Conservation (phyloP, 2,329 filamentous ascomycete genomes). For the Penicillium decumbens region DNA sequence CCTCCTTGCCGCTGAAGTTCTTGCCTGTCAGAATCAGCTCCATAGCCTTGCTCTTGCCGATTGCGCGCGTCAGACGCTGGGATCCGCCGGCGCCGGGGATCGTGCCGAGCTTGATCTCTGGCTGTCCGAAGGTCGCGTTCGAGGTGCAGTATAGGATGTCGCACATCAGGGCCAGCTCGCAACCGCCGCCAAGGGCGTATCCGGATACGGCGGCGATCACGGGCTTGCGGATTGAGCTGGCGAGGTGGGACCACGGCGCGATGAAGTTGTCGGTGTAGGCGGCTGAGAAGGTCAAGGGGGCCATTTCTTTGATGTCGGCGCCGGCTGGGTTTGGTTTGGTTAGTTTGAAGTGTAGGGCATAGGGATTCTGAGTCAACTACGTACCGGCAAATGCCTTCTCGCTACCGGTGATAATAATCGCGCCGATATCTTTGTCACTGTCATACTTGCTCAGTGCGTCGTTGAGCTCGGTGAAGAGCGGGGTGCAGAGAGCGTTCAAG, state of each 20-base stretch:
- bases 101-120: conserved; percentile 90
- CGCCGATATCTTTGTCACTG: conserved; percentile 62
- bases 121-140: conserved; percentile 87
- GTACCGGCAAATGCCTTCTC: conserved; percentile 75
- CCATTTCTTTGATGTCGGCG: conserved; percentile 99
- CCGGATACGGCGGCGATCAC: conserved; percentile 92
- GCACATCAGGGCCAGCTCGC: conserved; percentile 95
- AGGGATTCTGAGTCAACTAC: not conserved
- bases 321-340: conserved; percentile 53
- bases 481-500: conserved; percentile 86
- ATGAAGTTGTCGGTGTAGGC: conserved; percentile 92
- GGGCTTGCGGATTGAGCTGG: conserved; percentile 82
- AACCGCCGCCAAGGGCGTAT: conserved; percentile 89
- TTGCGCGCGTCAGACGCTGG: conserved; percentile 76
- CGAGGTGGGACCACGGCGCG: conserved; percentile 84
- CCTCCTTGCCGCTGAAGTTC: conserved; percentile 77
- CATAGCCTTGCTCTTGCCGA: conserved; percentile 85
- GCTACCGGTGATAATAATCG: conserved; percentile 82
- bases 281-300: conserved; percentile 77
- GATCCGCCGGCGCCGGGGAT: conserved; percentile 90
- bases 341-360: not conserved
- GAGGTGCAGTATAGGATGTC: conserved; percentile 89
- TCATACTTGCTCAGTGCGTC: conserved; percentile 68
- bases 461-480: conserved; percentile 87
- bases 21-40: conserved; percentile 83